Evolutionary conservation across 345 rosid species (phyloP), one percentile per base, ranked within the genome.

Genomic region (Chamaenerion angustifolium): DNA sequence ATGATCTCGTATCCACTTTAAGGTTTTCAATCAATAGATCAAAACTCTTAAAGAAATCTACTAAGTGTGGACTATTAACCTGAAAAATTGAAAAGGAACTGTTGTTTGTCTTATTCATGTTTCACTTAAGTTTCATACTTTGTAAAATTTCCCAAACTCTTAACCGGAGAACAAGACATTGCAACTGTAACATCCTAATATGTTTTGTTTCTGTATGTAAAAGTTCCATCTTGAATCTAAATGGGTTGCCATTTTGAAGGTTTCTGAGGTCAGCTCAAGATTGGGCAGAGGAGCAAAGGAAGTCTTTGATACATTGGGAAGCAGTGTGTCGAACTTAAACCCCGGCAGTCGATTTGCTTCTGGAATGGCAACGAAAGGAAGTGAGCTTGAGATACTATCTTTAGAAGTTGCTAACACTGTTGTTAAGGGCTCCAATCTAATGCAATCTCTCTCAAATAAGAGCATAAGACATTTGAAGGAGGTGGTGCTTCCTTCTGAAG

Each of bases 381-480:
- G 54, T 58, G 83, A 76, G 55, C 77, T 88, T 42, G 73, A 72
- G 16, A 85, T 88, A 58, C 61, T 88, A 49, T 72, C 97, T 49
- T 88, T 88, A 69, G 95, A 88, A 70, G 95, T 88, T 50, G 95
- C 97, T n/a, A 85, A 88, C 56, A 88, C 95, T 9, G 66, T 88
- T 43, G 97, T 85, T 31, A 88, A 88, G 72, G 85, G 93, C 50
- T 76, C 95, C 37, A 80, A 71, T 77, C 81, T 88, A 12, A 82
- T 88, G 76, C 83, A 78, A 12, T 80, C 97, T 35, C 87, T 88
- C 67, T 74, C 85, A n/a, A 64, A 71, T 51, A 65, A 52, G 46
- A 88, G 70, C 61, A 74, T 69, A 43, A 56, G 43, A 57, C 76
- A 72, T 66, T 68, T 88, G 61, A 82, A 68, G 66, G 80, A 80